Conservation (phyloP, 495 filamentous ascomycete species). For the Neurospora cerealis region DNA sequence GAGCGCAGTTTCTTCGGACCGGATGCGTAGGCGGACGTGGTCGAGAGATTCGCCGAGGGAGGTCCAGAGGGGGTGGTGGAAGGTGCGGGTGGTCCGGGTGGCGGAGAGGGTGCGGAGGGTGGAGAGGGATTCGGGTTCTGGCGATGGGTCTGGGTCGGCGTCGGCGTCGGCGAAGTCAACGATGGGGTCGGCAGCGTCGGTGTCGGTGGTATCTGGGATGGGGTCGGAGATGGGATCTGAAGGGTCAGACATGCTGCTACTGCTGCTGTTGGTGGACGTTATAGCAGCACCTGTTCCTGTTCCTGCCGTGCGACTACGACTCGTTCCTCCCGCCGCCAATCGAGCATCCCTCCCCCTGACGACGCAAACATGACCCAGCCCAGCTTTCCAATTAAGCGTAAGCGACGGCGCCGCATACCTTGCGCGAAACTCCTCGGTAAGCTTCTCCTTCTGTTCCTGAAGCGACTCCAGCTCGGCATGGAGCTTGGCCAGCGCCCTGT, state of each 20-base stretch:
- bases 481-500: conserved; percentile 48
- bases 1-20: conserved; percentile 67
- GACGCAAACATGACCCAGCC: conserved; percentile 80
- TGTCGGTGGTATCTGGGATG: not conserved
- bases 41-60: conserved; percentile 65
- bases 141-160: too few species aligned
- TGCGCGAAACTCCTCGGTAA: conserved; percentile 50
- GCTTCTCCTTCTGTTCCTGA: conserved; percentile 41
- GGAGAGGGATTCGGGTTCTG: conserved; percentile 17
- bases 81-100: conserved; percentile 74
- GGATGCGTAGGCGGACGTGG: conserved; percentile 60
- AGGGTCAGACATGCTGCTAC: not conserved
- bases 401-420: conserved; percentile 46
- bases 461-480: conserved; percentile 55
- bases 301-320: not conserved
- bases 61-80: conserved; percentile 79
- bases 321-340: not conserved
- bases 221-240: not conserved
- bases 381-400: conserved; percentile 73
- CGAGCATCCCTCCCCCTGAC: conserved; percentile 71
- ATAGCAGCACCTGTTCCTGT: not conserved
- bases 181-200: not conserved
- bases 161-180: too few species aligned
- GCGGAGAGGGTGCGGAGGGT: conserved; percentile 56
- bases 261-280: not conserved